Conservation (phyloP, 352 stramenopile genomes). For the Pythium guiyangense region DNA sequence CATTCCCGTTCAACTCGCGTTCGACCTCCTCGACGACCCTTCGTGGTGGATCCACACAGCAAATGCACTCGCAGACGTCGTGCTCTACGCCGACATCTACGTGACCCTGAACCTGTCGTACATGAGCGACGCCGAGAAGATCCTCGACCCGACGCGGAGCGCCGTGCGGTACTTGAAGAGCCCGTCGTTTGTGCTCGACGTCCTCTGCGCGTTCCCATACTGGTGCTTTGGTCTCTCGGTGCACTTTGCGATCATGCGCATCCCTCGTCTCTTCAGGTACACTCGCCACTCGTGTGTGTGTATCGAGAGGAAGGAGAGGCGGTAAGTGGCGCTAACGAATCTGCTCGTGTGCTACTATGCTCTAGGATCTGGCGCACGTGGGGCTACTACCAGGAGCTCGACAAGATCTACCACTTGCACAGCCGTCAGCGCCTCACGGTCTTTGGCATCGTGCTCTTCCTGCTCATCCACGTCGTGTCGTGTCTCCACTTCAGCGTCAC, state of each 20-base stretch:
- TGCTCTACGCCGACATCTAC: slow-evolving; percentile 38
- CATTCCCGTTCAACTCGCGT: slow-evolving; percentile 48
- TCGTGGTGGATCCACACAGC: slow-evolving; percentile 24
- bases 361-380: slow-evolving; percentile 19
- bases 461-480: slow-evolving; percentile 50
- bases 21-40: slow-evolving; percentile 32
- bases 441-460: slow-evolving; percentile 33
- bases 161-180: slow-evolving; percentile 31
- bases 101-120: slow-evolving; percentile 61
- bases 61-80: slow-evolving; percentile 27
- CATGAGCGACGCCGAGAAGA: slow-evolving; percentile 44
- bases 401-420: slow-evolving; percentile 39
- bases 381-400: slow-evolving; percentile 29
- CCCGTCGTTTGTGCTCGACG: slow-evolving; percentile 29
- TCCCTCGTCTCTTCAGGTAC: slow-evolving; percentile 38
- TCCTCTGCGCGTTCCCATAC: slow-evolving; percentile 43
- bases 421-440: slow-evolving; percentile 36
- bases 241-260: slow-evolving; percentile 25
- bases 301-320: no score
- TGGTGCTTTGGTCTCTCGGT: slow-evolving; percentile 19
- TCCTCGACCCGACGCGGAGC: slow-evolving; percentile 34
- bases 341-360: no score
- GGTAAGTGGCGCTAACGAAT: no score
- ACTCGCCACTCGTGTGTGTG: no score
- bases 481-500: slow-evolving; percentile 39